Evolutionary conservation across 257 asterid species (phyloP).

Genomic region (Ilex aquifolium): DNA sequence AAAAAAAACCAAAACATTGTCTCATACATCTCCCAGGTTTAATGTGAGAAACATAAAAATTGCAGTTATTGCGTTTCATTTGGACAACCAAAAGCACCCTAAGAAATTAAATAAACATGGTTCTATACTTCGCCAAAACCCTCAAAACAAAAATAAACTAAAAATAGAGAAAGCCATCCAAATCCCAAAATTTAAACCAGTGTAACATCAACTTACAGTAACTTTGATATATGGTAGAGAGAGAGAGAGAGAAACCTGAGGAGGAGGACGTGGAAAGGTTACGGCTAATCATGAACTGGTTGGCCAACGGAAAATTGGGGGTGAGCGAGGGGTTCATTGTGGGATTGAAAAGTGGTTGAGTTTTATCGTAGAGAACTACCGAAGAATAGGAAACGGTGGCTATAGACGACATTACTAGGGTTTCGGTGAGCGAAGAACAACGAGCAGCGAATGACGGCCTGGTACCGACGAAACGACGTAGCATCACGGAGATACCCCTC

Average conservation of each 20-base stretch:
- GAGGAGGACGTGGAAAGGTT: slow-evolving; percentile 58
- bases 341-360: slow-evolving; percentile 32
- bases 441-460: slow-evolving; percentile 25
- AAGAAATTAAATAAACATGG: no score
- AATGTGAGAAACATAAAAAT: no score
- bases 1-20: no score
- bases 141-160: no score
- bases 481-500: slow-evolving; percentile 38
- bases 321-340: slow-evolving; percentile 16
- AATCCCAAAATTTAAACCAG: no score
- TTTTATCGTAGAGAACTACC: slow-evolving; percentile 38
- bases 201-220: neutral
- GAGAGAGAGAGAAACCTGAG: slow-evolving; percentile 37
- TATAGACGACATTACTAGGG: slow-evolving; percentile 52
- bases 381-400: slow-evolving; percentile 65
- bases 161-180: no score
- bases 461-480: slow-evolving; percentile 50
- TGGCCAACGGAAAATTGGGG: slow-evolving; percentile 16
- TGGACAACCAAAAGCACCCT: no score
- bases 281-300: slow-evolving; percentile 32
- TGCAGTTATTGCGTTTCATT: no score
- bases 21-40: no score
- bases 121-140: no score
- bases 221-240: neutral
- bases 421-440: slow-evolving; percentile 36